Percentiles rank a stretch among this genome's conserved stretches.
phyloP scores from a whole-genome alignment of 2,329 filamentous ascomycete genomes.

The Penicillium sp. region DNA sequence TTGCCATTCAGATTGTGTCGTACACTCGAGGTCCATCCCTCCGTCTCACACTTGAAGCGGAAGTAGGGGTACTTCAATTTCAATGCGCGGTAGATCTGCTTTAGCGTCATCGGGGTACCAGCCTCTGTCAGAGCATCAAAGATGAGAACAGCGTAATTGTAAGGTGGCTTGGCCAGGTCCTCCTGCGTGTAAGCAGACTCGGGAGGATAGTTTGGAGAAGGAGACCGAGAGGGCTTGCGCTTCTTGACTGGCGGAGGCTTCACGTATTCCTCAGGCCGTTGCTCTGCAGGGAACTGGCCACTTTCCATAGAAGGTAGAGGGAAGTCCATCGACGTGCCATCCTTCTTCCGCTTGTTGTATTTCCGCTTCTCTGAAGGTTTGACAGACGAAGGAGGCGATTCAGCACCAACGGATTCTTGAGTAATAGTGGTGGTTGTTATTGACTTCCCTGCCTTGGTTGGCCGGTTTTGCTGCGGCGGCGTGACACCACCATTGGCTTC shows the following conservation, averaged over 20 bases:
- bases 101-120: constrained; percentile 59
- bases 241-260: constrained; percentile 50
- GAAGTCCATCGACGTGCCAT: constrained; percentile 42
- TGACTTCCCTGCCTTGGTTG: constrained; percentile 33
- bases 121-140: constrained; percentile 63
- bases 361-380: constrained; percentile 48
- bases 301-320: constrained; percentile 46
- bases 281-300: constrained; percentile 35
- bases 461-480: constrained; percentile 34
- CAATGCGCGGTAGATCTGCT: constrained; percentile 66
- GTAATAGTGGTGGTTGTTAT: constrained; percentile 7
- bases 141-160: constrained; percentile 64
- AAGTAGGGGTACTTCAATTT: constrained; percentile 63
- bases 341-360: constrained; percentile 50
- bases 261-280: constrained; percentile 42
- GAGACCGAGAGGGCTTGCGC: constrained; percentile 57
- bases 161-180: constrained; percentile 61
- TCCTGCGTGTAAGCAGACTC: constrained; percentile 62
- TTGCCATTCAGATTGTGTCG: constrained; percentile 63
- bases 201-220: constrained; percentile 61
- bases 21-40: constrained; percentile 67
- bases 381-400: constrained; percentile 31
- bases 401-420: constrained; percentile 34
- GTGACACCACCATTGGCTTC: constrained; percentile 50
- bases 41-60: constrained; percentile 62